Evolutionary conservation across 345 rosid genomes (phyloP).

Genomic region (Camelina laxa): DNA sequence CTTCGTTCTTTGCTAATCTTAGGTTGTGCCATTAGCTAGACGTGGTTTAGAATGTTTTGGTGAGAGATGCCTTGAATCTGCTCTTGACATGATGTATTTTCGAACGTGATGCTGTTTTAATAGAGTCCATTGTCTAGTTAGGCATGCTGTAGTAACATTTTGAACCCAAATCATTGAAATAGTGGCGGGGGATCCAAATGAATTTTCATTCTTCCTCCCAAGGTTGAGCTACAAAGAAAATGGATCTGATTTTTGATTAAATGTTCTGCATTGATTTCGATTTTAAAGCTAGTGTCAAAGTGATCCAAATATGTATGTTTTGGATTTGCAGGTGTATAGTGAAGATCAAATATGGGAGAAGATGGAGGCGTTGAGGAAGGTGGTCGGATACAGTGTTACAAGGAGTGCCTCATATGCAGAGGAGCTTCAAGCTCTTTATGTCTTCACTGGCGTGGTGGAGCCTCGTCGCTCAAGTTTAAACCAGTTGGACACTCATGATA

Average conservation of each 20-base stretch:
- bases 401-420: constrained; percentile 49
- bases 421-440: constrained; percentile 72
- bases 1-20: not conserved
- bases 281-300: not conserved
- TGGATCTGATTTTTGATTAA: not conserved
- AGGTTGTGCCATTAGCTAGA: not conserved
- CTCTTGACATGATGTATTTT: not conserved
- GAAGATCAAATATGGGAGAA: constrained; percentile 68
- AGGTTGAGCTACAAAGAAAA: not conserved
- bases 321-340: constrained; percentile 36
- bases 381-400: constrained; percentile 67
- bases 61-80: constrained; percentile 2
- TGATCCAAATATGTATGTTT: constrained; percentile 10
- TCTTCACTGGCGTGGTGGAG: constrained; percentile 71
- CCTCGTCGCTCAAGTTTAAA: constrained; percentile 56
- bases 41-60: not conserved
- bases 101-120: not conserved
- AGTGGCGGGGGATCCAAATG: not conserved
- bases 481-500: constrained; percentile 35
- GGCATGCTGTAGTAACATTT: constrained; percentile 1
- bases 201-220: not conserved
- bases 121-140: not conserved
- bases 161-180: not conserved
- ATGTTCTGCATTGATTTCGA: not conserved
- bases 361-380: constrained; percentile 56